Evolutionary conservation across 139 green algal species (phyloP).

Genomic region (Ettlia oleoabundans): DNA sequence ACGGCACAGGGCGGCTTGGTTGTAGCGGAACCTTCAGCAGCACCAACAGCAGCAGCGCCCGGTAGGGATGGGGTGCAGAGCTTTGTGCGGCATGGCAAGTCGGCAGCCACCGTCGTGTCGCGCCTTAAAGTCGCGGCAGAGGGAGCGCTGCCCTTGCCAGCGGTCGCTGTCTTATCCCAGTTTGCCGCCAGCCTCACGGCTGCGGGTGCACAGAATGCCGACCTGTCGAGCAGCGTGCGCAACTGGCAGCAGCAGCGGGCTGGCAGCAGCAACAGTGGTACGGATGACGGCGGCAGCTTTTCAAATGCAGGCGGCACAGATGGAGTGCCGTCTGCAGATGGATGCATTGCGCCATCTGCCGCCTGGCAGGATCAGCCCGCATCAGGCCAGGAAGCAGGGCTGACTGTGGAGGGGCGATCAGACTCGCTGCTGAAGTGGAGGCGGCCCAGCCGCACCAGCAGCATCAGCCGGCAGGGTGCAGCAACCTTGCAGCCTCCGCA

Average conservation of each 20-base stretch:
- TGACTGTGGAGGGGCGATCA: not conserved
- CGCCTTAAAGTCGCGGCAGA: not conserved
- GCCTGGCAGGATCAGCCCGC: not conserved
- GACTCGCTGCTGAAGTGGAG: constrained; percentile 27
- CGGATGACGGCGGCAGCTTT: no score
- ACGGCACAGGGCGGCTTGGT: no score
- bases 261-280: not conserved
- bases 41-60: not conserved
- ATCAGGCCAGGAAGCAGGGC: not conserved
- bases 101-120: not conserved
- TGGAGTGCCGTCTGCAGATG: not conserved
- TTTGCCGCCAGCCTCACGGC: no score
- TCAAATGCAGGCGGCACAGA: no score
- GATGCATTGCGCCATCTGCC: not conserved
- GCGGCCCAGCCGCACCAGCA: not conserved
- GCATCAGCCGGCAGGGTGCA: not conserved
- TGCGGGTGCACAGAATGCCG: not conserved
- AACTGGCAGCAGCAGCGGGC: constrained; percentile 28
- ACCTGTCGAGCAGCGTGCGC: constrained; percentile 24
- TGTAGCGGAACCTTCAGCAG: no score
- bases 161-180: not conserved
- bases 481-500: not conserved
- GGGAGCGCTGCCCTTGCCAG: no score
- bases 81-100: no score
- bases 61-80: not conserved